Conservation (phyloP, 148 eudicot genomes). For the Drosera capensis region DNA sequence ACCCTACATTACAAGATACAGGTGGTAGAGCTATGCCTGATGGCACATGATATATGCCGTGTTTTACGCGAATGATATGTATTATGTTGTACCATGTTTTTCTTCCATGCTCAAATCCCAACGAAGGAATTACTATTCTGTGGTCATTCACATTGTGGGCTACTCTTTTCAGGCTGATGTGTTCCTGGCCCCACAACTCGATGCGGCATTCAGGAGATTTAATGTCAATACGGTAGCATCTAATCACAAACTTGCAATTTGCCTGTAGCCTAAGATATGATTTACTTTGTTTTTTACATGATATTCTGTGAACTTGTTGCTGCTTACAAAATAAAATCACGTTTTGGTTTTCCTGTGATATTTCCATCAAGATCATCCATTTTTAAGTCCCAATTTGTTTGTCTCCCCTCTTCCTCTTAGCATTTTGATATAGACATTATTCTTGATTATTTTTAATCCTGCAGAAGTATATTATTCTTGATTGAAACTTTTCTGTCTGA, state of each 20-base stretch:
- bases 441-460: neutral
- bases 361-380: neutral
- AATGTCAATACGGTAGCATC: constrained; percentile 49
- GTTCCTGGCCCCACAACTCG: constrained; percentile 73
- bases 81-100: too few species aligned
- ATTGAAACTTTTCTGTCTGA: neutral
- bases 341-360: neutral
- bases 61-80: too few species aligned
- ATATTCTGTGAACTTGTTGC: neutral
- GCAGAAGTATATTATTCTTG: neutral
- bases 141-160: constrained; percentile 2
- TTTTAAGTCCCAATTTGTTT: neutral
- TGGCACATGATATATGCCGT: too few species aligned
- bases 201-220: constrained; percentile 42
- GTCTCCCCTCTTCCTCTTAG: too few species aligned
- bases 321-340: neutral
- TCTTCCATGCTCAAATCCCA: too few species aligned
- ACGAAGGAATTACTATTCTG: too few species aligned
- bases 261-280: neutral
- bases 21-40: too few species aligned
- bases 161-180: constrained; percentile 57
- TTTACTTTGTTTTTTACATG: neutral
- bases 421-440: too few species aligned
- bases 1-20: too few species aligned
- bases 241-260: neutral